phyloP scores from a whole-genome alignment of 345 rosid species.

The Corchorus olitorius region DNA sequence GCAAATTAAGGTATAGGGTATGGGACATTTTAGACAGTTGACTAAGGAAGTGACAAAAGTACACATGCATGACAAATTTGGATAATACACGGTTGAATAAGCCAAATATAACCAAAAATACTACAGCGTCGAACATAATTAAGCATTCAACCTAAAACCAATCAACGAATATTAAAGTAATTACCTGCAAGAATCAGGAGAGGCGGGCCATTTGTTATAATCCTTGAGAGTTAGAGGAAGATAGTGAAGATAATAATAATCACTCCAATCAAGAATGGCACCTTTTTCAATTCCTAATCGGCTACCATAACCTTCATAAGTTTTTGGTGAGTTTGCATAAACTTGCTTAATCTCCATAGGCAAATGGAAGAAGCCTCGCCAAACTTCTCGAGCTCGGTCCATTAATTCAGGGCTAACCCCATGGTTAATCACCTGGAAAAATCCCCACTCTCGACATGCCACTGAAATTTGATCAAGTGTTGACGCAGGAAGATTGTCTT shows the following conservation, averaged over 20 bases:
- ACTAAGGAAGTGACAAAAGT: not conserved
- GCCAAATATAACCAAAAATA: not conserved
- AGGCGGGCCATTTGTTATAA: constrained; percentile 75
- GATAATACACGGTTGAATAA: constrained; percentile 11
- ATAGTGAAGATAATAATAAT: constrained; percentile 80
- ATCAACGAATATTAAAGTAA: not conserved
- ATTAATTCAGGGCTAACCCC: constrained; percentile 66
- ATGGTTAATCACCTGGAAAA: constrained; percentile 86
- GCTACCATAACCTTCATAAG: constrained; percentile 95
- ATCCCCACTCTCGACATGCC: constrained; percentile 91
- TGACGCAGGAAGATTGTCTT: constrained; percentile 19
- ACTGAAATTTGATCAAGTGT: constrained; percentile 36
- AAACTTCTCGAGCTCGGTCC: constrained; percentile 59
- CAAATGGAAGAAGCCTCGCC: constrained; percentile 79
- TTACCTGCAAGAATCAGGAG: constrained; percentile 69
- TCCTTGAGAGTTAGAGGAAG: constrained; percentile 62
- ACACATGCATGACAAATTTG: constrained; percentile 9
- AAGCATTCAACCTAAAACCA: too few relatives aligned
- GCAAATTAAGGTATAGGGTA: not conserved
- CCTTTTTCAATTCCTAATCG: constrained; percentile 80
- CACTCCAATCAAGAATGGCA: constrained; percentile 96
- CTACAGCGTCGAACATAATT: too few relatives aligned
- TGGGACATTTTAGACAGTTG: constrained; percentile 8
- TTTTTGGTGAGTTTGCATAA: constrained; percentile 72
- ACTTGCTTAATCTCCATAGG: constrained; percentile 69